phyloP scores from a whole-genome alignment of 2,329 filamentous ascomycete species.

The Atkinsonella hypoxylon region DNA sequence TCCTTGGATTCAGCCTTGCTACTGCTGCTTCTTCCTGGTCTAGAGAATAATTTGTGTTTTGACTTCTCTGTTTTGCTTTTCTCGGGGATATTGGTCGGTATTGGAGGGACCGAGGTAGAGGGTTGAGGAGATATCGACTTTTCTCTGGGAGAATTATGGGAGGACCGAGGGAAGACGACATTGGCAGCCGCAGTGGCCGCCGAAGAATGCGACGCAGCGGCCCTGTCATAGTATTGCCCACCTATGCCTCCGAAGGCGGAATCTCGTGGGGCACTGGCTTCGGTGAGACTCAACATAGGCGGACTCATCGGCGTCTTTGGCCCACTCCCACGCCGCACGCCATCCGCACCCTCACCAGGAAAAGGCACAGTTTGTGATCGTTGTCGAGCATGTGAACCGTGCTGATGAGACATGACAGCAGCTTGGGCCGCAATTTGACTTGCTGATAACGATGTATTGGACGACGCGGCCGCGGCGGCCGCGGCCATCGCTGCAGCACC shows the following conservation, averaged over 20 bases:
- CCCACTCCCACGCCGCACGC: slow-evolving; percentile 30
- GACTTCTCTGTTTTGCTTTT: slow-evolving; percentile 52
- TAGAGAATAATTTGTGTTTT: slow-evolving; percentile 72
- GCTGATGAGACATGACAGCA: slow-evolving; percentile 56
- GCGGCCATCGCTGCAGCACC: slow-evolving; percentile 26
- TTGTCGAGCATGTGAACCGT: slow-evolving; percentile 43
- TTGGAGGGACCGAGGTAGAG: slow-evolving; percentile 26
- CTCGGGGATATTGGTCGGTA: slow-evolving; percentile 33
- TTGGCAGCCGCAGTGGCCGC: slow-evolving; percentile 57
- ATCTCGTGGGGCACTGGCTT: slow-evolving; percentile 50
- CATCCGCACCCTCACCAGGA: slow-evolving; percentile 33
- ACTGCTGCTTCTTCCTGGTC: slow-evolving; percentile 62
- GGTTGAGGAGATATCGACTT: slow-evolving; percentile 22
- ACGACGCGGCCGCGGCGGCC: slow-evolving; percentile 15
- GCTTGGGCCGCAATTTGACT: slow-evolving; percentile 73
- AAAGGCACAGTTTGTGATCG: slow-evolving; percentile 63
- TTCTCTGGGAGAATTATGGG: slow-evolving; percentile 37
- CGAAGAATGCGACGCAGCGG: slow-evolving; percentile 46
- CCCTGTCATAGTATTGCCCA: slow-evolving; percentile 45
- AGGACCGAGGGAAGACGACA: slow-evolving; percentile 58
- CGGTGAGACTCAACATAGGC: slow-evolving; percentile 51
- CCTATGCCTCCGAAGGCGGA: slow-evolving; percentile 36
- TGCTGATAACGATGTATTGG: slow-evolving; percentile 32
- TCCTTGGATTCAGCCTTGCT: slow-evolving; percentile 52
- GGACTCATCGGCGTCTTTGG: slow-evolving; percentile 44